These are phyloP conservation scores for Chionographis japonica DNA, from an alignment of 106 monocot species.

Conservation along the genomic window DNA sequence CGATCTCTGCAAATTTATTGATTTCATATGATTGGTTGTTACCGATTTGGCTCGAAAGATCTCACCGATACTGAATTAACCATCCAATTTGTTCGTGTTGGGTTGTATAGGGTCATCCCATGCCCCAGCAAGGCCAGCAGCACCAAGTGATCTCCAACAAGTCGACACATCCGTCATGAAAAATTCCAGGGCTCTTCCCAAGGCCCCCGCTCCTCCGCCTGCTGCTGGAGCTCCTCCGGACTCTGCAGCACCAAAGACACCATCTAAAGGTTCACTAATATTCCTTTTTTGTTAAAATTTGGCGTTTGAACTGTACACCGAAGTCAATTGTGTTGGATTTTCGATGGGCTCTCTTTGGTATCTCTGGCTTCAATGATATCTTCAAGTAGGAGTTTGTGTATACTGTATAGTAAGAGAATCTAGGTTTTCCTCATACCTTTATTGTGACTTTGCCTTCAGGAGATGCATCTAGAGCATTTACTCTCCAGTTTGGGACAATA, in stretches of 20 bases:
- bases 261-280: conserved; percentile 46
- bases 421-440: neutral
- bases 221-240: conserved; percentile 14
- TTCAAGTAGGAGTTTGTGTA: neutral
- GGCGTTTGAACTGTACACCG: too few relatives aligned
- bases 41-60: neutral
- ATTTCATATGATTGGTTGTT: neutral
- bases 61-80: neutral
- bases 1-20: neutral
- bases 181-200: conserved; percentile 23
- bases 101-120: conserved; percentile 21
- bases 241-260: conserved; percentile 18
- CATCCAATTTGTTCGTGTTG: neutral
- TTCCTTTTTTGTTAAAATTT: neutral
- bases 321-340: too few relatives aligned
- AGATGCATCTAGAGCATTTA: conserved; percentile 34
- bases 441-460: conserved; percentile 27
- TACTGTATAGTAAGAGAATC: neutral
- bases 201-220: conserved; percentile 34
- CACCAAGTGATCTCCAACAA: conserved; percentile 15
- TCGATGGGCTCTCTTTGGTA: neutral
- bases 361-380: neutral
- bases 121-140: conserved; percentile 7
- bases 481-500: conserved; percentile 79
- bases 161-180: conserved; percentile 19